Evolutionary conservation across 2,329 filamentous ascomycete species (phyloP), one percentile per base, ranked within the genome.

Genomic region (Bipolaris victoriae): DNA sequence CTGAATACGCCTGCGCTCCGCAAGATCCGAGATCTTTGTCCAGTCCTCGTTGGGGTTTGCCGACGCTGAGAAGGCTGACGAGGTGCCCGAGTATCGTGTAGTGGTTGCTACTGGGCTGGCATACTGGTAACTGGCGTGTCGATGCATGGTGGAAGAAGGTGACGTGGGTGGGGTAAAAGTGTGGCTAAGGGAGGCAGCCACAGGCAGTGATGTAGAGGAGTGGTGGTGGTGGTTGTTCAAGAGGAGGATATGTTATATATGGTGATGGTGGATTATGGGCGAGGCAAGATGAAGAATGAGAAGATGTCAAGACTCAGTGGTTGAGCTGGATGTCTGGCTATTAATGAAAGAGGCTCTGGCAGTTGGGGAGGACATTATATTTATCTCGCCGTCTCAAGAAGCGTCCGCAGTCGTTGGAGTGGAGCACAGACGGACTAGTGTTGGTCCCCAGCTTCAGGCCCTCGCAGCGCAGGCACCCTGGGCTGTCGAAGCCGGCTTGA

Each of bases 21-120:
- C 94, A 58, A 98, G 88, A 78, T 98, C 94, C 56, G 94, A 96
- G 76, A 98, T 97, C 86, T 97, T 96, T 75, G 94, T 97, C 94
- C 94, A 98, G 81, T 98, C 94, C 81, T 98, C 94, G 74, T 97
- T 93, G 53, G 94, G 91, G 77, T 96, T 96, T 69, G 93, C 94
- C 63, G 92, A 96, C 70, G 90, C 90, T 80, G 91, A 96, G 83
- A 96, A 97, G 68, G 94, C 94, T 80, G 92, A 97, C 81, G 92
- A 97, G 61, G 91, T 96, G 75, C 88, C 89, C 69, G 89, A 88
- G 73, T 91, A 88, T 76, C 89, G 86, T 58, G 79, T 72, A 62
- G 77, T 68, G 69, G 75, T 71, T 75, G 74, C 64, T 60, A 77
- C 60, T 66, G 74, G 68, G 56, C 75, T 69, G 62, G 69, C 63